phyloP scores from a whole-genome alignment of 2,329 filamentous ascomycete species.

The Monosporascus sp. region DNA sequence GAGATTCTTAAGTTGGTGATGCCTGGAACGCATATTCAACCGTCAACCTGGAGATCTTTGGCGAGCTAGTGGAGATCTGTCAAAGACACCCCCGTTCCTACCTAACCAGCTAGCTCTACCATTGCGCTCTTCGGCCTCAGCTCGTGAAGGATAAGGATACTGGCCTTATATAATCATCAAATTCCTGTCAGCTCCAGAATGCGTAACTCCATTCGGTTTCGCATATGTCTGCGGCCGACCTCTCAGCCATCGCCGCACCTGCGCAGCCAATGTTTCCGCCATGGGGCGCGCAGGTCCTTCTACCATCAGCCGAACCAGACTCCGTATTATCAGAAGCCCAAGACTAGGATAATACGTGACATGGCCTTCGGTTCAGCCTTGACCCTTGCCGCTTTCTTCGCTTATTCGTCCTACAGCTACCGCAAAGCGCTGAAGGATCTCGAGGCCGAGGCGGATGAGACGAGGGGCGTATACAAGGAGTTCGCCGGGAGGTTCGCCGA shows the following conservation, averaged over 20 bases:
- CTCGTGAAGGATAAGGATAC: neutral
- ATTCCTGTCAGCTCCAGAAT: neutral
- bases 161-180: neutral
- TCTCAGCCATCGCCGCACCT: neutral
- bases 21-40: too few relatives aligned
- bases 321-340: neutral
- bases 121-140: neutral
- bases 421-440: neutral
- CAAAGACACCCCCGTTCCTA: too few relatives aligned
- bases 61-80: too few relatives aligned
- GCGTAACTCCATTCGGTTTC: neutral
- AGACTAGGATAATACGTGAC: conserved; percentile 4
- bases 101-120: too few relatives aligned
- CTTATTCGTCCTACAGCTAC: conserved; percentile 1
- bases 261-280: neutral
- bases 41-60: too few relatives aligned
- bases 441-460: conserved; percentile 1
- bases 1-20: too few relatives aligned
- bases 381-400: conserved; percentile 2
- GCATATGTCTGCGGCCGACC: neutral
- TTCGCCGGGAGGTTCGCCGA: conserved; percentile 3
- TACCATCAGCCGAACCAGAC: neutral
- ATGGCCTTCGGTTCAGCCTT: conserved; percentile 8
- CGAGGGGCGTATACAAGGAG: neutral
- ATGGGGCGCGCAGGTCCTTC: neutral